Evolutionary conservation across 2,329 filamentous ascomycete genomes (phyloP), one percentile per base, ranked within the genome.

Genomic region (Drechslerella coelobrocha): DNA sequence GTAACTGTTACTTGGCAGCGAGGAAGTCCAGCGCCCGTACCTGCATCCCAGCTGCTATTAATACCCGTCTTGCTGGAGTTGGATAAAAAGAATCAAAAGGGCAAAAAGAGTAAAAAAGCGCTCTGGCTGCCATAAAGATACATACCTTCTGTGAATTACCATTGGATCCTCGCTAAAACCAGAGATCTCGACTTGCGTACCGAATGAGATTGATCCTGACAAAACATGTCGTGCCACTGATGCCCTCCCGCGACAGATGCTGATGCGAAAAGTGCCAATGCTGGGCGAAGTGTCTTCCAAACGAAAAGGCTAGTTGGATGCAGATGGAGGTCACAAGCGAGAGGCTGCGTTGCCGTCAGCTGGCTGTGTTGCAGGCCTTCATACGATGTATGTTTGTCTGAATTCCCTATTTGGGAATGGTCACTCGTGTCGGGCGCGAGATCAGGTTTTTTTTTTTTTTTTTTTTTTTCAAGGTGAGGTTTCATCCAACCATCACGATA

Each of bases 41-140:
- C 65, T 69, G 65, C 65, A 69, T 69, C 57, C 57, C 52, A 53
- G 31, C 26, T 61, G 37, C 57, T 61, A 61, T 61, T 61, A 50
- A 61, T 61, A 61, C 41, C 41, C 10, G 41, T 45, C 41, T 45
- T 23, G 41, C 2, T 14, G 5, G 21, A 4, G 41, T 45, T 45
- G 41, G 41, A 45, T n/a, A n/a, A n/a, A 45, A 19, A 23, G 41
- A 17, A 45, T 9, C 41, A 19, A 21, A 19, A 10, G 41, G 41
- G 41, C n/a, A n/a, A n/a, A n/a, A n/a, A n/a, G n/a, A n/a, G n/a
- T n/a, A n/a, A n/a, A n/a, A n/a, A n/a, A n/a, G n/a, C n/a, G n/a
- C n/a, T 19, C 8, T 45, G 41, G 14, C 41, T 19, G 14, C 41
- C 41, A 19, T 21, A 17, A n/a, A n/a, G n/a, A n/a, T n/a, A n/a